Evolutionary conservation across 106 monocot genomes (phyloP).

Genomic region (Dendrobium nobile): DNA sequence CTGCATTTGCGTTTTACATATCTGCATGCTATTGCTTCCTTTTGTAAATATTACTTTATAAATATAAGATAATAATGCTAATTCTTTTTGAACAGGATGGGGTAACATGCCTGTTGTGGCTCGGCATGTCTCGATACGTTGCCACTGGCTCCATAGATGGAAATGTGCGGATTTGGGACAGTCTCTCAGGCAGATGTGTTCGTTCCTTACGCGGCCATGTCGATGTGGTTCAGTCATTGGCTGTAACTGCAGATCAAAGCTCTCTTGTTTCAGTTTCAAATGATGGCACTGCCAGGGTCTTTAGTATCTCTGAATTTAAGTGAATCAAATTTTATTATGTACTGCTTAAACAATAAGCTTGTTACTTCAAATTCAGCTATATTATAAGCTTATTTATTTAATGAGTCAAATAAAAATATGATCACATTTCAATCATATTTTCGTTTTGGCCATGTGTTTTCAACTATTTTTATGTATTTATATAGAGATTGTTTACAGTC

Average conservation of each 20-base stretch:
- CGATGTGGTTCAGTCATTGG: conserved; percentile 51
- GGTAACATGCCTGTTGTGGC: conserved; percentile 69
- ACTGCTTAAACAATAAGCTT: too few species aligned
- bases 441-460: too few species aligned
- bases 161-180: conserved; percentile 82
- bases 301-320: conserved; percentile 40
- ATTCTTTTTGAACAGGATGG: conserved; percentile 43
- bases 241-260: conserved; percentile 41
- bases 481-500: too few species aligned
- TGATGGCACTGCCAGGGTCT: conserved; percentile 69
- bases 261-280: conserved; percentile 66
- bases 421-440: too few species aligned
- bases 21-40: not conserved
- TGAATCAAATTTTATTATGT: not conserved
- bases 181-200: conserved; percentile 61
- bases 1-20: not conserved
- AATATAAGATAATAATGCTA: not conserved
- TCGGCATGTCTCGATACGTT: conserved; percentile 48
- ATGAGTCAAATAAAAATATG: too few species aligned
- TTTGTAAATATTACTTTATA: not conserved
- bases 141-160: conserved; percentile 82
- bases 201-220: conserved; percentile 51
- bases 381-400: too few species aligned
- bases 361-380: too few species aligned
- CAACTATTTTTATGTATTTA: too few species aligned